These are phyloP conservation scores for Pisolithus albus DNA, from an alignment of 768 basidiomycete genomes.

Conservation along the genomic window DNA sequence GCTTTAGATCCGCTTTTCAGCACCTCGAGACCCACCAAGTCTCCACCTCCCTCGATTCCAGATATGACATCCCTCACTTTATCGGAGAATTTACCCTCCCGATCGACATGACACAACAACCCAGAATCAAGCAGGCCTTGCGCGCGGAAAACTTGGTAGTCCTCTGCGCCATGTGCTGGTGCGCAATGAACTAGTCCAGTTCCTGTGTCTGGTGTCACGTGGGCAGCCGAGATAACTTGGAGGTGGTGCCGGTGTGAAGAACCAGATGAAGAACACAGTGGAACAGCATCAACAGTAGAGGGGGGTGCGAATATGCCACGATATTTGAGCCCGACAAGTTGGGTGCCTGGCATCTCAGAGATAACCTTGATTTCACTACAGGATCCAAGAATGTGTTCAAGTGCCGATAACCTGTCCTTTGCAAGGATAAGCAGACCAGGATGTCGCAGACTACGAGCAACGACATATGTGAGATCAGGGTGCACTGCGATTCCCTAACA, in stretches of 20 bases:
- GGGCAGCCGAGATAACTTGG: conserved; percentile 57
- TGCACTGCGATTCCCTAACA: conserved; percentile 84
- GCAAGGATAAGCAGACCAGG: conserved; percentile 41
- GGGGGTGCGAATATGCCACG: conserved; percentile 49
- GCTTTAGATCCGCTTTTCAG: conserved; percentile 63
- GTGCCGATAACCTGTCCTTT: conserved; percentile 40
- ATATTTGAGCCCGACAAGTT: conserved; percentile 58
- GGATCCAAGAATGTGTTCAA: conserved; percentile 20
- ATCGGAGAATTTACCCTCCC: conserved; percentile 61
- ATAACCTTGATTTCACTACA: conserved; percentile 14
- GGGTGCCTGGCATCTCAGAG: conserved; percentile 26
- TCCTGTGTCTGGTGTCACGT: conserved; percentile 84
- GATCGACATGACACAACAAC: conserved; percentile 78
- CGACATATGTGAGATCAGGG: conserved; percentile 58
- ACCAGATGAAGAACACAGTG: neutral
- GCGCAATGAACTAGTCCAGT: conserved; percentile 95
- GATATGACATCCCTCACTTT: conserved; percentile 49
- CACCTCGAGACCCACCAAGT: conserved; percentile 64
- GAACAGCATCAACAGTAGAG: neutral
- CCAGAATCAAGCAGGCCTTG: conserved; percentile 43
- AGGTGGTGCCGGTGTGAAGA: conserved; percentile 11
- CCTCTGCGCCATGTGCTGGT: conserved; percentile 90
- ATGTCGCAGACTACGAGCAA: conserved; percentile 33
- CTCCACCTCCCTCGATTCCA: conserved; percentile 31
- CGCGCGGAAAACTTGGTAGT: conserved; percentile 71